A percentile compares a stretch with the other conserved stretches of the same genome.
phyloP scores from a whole-genome alignment of 306 rosid species.

The Gastrolobium bilobum region DNA sequence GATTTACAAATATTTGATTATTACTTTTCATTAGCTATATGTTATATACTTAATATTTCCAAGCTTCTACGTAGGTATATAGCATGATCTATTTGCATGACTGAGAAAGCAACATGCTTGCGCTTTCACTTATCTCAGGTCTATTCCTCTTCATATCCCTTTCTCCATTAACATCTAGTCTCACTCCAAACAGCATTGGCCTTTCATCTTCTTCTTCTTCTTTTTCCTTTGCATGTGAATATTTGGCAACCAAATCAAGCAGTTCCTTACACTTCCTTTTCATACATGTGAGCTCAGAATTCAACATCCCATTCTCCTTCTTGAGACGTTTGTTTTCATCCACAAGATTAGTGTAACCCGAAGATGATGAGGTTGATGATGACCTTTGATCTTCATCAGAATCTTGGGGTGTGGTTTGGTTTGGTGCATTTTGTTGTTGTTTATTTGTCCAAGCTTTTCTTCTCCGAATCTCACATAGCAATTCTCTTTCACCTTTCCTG shows the following conservation, averaged over 20 bases:
- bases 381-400: constrained; percentile 86
- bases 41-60: neutral
- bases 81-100: constrained; percentile 66
- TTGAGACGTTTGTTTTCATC: constrained; percentile 88
- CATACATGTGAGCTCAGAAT: constrained; percentile 69
- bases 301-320: constrained; percentile 74
- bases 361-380: constrained; percentile 80
- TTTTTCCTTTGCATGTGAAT: constrained; percentile 30
- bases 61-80: constrained; percentile 1
- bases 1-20: constrained; percentile 30
- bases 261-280: constrained; percentile 78
- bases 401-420: constrained; percentile 41
- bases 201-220: constrained; percentile 54
- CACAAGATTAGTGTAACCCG: constrained; percentile 57
- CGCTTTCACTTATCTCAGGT: constrained; percentile 60
- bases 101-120: constrained; percentile 76
- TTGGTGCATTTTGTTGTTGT: constrained; percentile 44
- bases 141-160: constrained; percentile 72
- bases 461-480: constrained; percentile 68
- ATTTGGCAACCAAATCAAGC: constrained; percentile 68
- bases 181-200: constrained; percentile 90
- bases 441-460: constrained; percentile 83
- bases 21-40: constrained; percentile 13
- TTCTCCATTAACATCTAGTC: constrained; percentile 77
- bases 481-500: constrained; percentile 77